Percentiles rank a stretch among this genome's conserved stretches.
Evolutionary conservation across 164 flowering plant species (phyloP).

Genomic region (Protea cynaroides): DNA sequence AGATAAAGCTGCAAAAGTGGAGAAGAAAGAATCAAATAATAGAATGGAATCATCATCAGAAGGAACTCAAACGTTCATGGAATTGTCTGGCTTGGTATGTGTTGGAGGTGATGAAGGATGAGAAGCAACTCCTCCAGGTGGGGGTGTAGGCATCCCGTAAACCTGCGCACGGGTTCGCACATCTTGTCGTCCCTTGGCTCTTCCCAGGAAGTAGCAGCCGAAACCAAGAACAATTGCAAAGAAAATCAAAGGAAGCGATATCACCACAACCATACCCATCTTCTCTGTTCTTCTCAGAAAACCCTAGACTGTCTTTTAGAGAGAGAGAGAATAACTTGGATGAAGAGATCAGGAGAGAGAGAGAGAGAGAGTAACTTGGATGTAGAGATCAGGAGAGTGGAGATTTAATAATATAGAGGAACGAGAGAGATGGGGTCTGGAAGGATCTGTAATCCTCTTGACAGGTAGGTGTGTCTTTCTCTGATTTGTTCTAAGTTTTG

Average conservation of each 20-base stretch:
- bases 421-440: too few relatives aligned
- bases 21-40: neutral
- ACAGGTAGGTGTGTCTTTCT: too few relatives aligned
- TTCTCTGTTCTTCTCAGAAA: neutral
- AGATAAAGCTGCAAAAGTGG: too few relatives aligned
- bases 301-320: too few relatives aligned
- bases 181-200: constrained; percentile 51
- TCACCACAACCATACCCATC: constrained; percentile 68
- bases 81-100: constrained; percentile 20
- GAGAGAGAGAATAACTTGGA: too few relatives aligned
- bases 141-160: constrained; percentile 41
- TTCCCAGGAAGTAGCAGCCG: constrained; percentile 63
- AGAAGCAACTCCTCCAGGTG: constrained; percentile 25
- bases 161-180: constrained; percentile 36
- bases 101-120: constrained; percentile 18
- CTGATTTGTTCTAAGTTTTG: too few relatives aligned
- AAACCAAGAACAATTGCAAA: constrained; percentile 48
- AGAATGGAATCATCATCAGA: neutral
- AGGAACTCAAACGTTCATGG: constrained; percentile 18
- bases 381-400: too few relatives aligned
- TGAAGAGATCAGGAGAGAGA: too few relatives aligned
- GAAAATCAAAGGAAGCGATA: constrained; percentile 57
- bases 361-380: too few relatives aligned
- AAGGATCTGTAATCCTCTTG: too few relatives aligned
- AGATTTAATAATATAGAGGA: too few relatives aligned